Conservation (phyloP, 176 grass and related monocot species). For the Oryza longistaminata region DNA sequence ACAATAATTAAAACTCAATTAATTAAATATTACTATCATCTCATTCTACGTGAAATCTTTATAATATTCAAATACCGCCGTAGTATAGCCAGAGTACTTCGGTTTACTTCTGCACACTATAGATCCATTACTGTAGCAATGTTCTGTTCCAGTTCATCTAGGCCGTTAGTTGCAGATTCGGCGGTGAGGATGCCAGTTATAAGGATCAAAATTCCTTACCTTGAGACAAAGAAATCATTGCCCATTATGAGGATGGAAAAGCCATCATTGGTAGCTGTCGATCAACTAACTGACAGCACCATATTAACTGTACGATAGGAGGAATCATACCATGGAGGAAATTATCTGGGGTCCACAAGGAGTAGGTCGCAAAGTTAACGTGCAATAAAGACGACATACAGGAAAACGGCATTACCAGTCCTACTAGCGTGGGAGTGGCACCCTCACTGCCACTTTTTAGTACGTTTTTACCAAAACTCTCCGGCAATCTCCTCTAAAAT, state of each 20-base stretch:
- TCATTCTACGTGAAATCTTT: no score
- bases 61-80: no score
- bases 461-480: background rate
- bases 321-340: background rate
- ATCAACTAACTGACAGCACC: background rate
- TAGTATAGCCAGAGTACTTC: background rate
- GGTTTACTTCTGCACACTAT: background rate
- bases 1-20: no score
- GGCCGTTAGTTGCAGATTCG: background rate
- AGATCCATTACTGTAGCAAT: background rate
- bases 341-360: background rate
- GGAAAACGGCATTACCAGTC: background rate
- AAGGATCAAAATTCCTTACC: background rate
- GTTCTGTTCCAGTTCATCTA: background rate
- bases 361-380: background rate
- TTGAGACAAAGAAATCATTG: slow-evolving; percentile 6
- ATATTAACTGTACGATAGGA: background rate
- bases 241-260: background rate
- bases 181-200: background rate
- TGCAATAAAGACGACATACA: background rate
- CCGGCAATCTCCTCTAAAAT: background rate
- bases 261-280: background rate
- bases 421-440: background rate
- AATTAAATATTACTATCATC: no score
- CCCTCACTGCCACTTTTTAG: background rate